Base-by-base conservation (phyloP, 495 filamentous ascomycete species). In the Penicillium canescens region DNA sequence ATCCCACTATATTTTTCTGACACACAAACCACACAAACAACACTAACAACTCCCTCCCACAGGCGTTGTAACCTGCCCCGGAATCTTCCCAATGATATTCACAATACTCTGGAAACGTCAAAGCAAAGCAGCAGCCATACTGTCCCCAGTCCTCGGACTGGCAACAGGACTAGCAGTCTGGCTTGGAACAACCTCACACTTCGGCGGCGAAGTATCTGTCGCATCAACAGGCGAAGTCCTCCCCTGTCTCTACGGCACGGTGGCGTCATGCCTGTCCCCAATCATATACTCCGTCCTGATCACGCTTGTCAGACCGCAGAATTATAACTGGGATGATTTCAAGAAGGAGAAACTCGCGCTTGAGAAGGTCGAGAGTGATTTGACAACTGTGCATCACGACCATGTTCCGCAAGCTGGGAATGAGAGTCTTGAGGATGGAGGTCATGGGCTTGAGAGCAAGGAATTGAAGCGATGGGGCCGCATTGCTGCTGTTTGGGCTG, bases 71-170 rank as follows among this genome's bases (percentile, higher is more conserved):
- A 71, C 72, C 10, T 77, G 71, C 36, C 69, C 74, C 3, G 76
- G 69, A 2, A 72, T 81, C 50, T 74, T 82, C 49, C 78, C 79
- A 6, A 74, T 78, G 60, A 68, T 72, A 1, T 78, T 78, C 52
- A 77, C 78, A 10, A 65, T 82, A 46, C 68, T 80, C 37, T 81
- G 79, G 79, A 60, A 59, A 2, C 63, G 68, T 7, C 78, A 81
- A 59, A 76, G 65, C 47, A 71, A 60, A 42, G 56, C 66, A 0
- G 77, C 73, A 3, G 73, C 76, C 4, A 73, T 78, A 16, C 55
- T 78, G 3, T 68, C 72, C 6, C 77, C 79, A 0, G 50, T 80
- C 1, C 61, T 76, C 0, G 75, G 76, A 0, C 46, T 79, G 0
- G 65, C 65, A 0, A 74, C 76, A 0, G 75, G 76, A 7, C 42